These are phyloP conservation scores for Powellomyces hirtus DNA, from an alignment of 192 early-diverging fungal species.

Conservation along the genomic window DNA sequence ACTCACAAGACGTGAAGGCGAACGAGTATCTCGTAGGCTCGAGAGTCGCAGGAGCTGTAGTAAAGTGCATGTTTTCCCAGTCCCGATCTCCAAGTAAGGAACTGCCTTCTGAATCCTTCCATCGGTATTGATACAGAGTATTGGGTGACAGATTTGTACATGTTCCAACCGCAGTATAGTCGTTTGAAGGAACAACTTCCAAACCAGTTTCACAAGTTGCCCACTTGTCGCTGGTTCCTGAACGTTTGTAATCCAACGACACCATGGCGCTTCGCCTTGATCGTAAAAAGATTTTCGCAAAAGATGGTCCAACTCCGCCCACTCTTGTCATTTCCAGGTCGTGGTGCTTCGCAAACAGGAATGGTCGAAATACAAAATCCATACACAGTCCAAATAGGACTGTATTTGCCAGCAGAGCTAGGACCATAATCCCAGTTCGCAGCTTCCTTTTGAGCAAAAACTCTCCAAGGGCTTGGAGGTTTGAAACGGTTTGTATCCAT, in stretches of 20 bases:
- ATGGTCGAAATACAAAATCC: constrained; percentile 26
- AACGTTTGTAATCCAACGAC: constrained; percentile 1
- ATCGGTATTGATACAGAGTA: constrained; percentile 21
- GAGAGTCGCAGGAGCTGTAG: constrained; percentile 4
- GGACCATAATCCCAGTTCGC: background rate
- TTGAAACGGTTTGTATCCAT: background rate
- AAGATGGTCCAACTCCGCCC: constrained; percentile 12
- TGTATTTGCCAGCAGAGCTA: constrained; percentile 9
- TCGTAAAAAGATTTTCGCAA: constrained; percentile 19
- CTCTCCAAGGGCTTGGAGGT: background rate
- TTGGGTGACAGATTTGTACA: constrained; percentile 6
- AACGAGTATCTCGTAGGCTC: constrained; percentile 16
- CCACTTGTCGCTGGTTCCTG: background rate
- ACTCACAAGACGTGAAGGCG: constrained; percentile 30
- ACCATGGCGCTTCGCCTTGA: background rate
- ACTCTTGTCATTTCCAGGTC: constrained; percentile 19
- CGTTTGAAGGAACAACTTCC: background rate
- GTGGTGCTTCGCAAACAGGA: constrained; percentile 11
- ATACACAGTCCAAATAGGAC: constrained; percentile 19
- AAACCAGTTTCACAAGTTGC: background rate
- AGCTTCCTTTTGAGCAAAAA: constrained; percentile 17
- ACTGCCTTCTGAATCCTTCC: background rate
- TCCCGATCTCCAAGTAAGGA: background rate
- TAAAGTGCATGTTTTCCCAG: constrained; percentile 1
- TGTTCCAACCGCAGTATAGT: constrained; percentile 9